A percentile compares a stretch with the other conserved stretches of the same genome.
Evolutionary conservation across 345 rosid genomes (phyloP).

Genomic region (Hirschfeldia incana): DNA sequence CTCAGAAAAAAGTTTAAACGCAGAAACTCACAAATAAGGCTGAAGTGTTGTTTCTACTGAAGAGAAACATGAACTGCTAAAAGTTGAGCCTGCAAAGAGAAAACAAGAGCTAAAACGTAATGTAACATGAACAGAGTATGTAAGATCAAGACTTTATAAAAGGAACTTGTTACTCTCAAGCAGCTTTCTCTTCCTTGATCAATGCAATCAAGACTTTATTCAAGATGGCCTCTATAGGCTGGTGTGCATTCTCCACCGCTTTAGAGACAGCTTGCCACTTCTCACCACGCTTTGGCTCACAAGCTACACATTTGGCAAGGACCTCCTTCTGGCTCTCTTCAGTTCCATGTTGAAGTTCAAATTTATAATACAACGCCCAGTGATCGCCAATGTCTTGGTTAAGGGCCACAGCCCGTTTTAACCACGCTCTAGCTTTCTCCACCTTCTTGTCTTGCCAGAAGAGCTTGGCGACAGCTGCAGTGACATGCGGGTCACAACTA

Average conservation of each 20-base stretch:
- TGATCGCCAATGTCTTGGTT: constrained; percentile 83
- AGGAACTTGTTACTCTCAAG: constrained; percentile 42
- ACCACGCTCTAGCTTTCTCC: constrained; percentile 87
- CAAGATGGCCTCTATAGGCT: constrained; percentile 70
- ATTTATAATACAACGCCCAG: constrained; percentile 85
- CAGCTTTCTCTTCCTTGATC: constrained; percentile 76
- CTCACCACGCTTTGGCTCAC: constrained; percentile 90
- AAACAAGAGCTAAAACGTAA: constrained; percentile 8
- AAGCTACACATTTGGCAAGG: constrained; percentile 61
- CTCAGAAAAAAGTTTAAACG: no score
- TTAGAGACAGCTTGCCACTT: constrained; percentile 81
- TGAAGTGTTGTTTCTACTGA: neutral
- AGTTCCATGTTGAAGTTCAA: constrained; percentile 82
- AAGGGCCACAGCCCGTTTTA: constrained; percentile 73
- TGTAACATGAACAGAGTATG: neutral
- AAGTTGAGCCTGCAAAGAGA: constrained; percentile 31
- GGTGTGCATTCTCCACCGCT: constrained; percentile 92
- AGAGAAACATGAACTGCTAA: constrained; percentile 29
- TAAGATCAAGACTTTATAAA: neutral
- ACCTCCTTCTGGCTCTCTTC: constrained; percentile 81
- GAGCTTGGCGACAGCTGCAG: constrained; percentile 78
- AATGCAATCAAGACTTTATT: constrained; percentile 70
- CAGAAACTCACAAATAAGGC: no score
- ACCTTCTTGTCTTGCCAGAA: constrained; percentile 93
- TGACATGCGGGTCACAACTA: constrained; percentile 79